A percentile compares a stretch with the other conserved stretches of the same genome.
phyloP scores from a whole-genome alignment of 371 early-diverging fungal genomes.

The Apophysomyces variabilis region DNA sequence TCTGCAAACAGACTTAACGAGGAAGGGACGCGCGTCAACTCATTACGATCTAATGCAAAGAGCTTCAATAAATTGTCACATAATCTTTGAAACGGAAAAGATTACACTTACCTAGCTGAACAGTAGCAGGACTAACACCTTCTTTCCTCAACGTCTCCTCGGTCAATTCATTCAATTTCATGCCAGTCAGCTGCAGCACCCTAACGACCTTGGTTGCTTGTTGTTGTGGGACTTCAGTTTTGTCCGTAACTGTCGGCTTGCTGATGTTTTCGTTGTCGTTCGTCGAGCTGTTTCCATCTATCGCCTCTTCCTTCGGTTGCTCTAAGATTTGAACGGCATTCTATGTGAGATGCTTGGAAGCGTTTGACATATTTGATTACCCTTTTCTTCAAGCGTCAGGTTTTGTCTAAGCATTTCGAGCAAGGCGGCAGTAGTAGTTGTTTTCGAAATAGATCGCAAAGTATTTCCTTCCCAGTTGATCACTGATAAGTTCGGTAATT shows the following conservation, averaged over 20 bases:
- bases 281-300: too few relatives aligned
- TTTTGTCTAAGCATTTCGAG: slow-evolving; percentile 51
- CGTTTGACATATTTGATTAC: neutral
- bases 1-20: slow-evolving; percentile 28
- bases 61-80: neutral
- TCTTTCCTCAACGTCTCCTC: neutral
- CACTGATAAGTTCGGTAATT: slow-evolving; percentile 48
- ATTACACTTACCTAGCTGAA: slow-evolving; percentile 9
- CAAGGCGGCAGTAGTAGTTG: slow-evolving; percentile 51
- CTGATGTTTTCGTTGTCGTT: neutral
- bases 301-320: too few relatives aligned
- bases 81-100: neutral
- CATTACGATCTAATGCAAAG: slow-evolving; percentile 44
- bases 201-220: neutral
- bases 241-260: neutral
- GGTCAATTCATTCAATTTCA: neutral
- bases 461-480: slow-evolving; percentile 66
- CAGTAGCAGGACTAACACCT: slow-evolving; percentile 17
- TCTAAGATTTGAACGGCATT: too few relatives aligned
- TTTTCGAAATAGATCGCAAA: slow-evolving; percentile 50
- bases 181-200: neutral
- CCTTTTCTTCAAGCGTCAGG: neutral
- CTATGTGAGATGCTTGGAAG: neutral
- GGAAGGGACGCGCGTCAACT: slow-evolving; percentile 43
- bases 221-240: neutral